Conservation (phyloP, 2,329 filamentous ascomycete species). For the Balansia obtecta region DNA sequence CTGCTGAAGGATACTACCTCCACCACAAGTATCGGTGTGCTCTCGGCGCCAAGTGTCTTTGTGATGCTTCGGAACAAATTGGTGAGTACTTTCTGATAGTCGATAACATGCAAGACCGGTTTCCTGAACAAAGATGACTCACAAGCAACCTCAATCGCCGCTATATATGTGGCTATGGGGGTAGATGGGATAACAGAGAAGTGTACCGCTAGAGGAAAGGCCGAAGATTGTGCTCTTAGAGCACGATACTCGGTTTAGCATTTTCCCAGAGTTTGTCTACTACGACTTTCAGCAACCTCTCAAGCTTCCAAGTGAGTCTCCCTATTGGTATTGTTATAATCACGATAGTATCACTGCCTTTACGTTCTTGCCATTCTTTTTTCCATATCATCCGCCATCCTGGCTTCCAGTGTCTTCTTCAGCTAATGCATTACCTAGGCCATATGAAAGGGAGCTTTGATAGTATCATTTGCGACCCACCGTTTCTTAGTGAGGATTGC, state of each 20-base stretch:
- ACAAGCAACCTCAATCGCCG: background rate
- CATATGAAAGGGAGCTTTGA: constrained; percentile 52
- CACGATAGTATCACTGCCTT: background rate
- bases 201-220: constrained; percentile 12
- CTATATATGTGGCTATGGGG: background rate
- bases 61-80: constrained; percentile 61
- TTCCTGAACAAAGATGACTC: background rate
- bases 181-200: constrained; percentile 5
- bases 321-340: background rate
- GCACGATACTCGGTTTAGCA: constrained; percentile 58
- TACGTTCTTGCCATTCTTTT: background rate
- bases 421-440: constrained; percentile 16
- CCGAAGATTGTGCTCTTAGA: constrained; percentile 59
- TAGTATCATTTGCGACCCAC: constrained; percentile 63
- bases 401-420: too few relatives aligned
- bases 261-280: constrained; percentile 61
- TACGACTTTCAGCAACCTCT: constrained; percentile 65
- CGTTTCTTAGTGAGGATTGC: constrained; percentile 69
- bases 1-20: constrained; percentile 49
- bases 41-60: constrained; percentile 68
- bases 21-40: constrained; percentile 50
- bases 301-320: constrained; percentile 42
- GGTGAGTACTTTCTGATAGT: constrained; percentile 27
- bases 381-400: background rate
- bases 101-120: background rate